Conservation (phyloP, 2,329 filamentous ascomycete genomes). For the Xylariales sp. region DNA sequence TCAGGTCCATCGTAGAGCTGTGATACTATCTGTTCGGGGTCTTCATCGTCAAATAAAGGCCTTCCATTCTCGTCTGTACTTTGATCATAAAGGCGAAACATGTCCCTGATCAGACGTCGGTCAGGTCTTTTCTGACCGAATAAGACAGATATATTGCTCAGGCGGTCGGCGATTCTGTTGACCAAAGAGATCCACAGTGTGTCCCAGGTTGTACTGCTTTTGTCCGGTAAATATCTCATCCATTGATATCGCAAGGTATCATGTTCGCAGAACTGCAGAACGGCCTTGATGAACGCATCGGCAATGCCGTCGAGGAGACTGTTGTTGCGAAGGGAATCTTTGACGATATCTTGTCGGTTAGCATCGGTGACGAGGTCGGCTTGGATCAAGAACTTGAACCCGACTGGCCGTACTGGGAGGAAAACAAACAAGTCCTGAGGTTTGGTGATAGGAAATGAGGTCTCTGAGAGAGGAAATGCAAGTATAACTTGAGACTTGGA, state of each 20-base stretch:
- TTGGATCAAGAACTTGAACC: slow-evolving; percentile 46
- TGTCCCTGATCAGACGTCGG: not conserved
- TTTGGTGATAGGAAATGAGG: slow-evolving; percentile 29
- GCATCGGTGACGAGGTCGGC: slow-evolving; percentile 44
- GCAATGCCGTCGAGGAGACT: slow-evolving; percentile 31
- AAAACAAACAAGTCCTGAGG: slow-evolving; percentile 41
- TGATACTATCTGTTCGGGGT: slow-evolving; percentile 12
- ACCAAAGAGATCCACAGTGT: slow-evolving; percentile 24
- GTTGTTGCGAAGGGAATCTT: slow-evolving; percentile 33
- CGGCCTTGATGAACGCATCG: slow-evolving; percentile 32
- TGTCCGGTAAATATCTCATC: slow-evolving; percentile 39
- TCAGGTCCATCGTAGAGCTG: slow-evolving; percentile 5
- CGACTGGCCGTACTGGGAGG: slow-evolving; percentile 36
- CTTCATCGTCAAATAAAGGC: slow-evolving; percentile 20
- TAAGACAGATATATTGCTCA: not conserved
- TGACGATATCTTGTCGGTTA: slow-evolving; percentile 37
- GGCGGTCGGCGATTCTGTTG: slow-evolving; percentile 16
- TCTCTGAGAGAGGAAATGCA: slow-evolving; percentile 38
- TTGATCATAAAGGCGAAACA: not conserved
- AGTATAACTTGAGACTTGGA: slow-evolving; percentile 33
- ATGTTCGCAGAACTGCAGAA: slow-evolving; percentile 34
- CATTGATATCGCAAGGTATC: slow-evolving; percentile 34
- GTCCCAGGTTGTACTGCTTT: slow-evolving; percentile 17
- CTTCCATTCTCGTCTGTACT: slow-evolving; percentile 13
- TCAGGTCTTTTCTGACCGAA: not conserved